Evolutionary conservation across 495 filamentous ascomycete genomes (phyloP).

Genomic region (Aspergillus taichungensis): DNA sequence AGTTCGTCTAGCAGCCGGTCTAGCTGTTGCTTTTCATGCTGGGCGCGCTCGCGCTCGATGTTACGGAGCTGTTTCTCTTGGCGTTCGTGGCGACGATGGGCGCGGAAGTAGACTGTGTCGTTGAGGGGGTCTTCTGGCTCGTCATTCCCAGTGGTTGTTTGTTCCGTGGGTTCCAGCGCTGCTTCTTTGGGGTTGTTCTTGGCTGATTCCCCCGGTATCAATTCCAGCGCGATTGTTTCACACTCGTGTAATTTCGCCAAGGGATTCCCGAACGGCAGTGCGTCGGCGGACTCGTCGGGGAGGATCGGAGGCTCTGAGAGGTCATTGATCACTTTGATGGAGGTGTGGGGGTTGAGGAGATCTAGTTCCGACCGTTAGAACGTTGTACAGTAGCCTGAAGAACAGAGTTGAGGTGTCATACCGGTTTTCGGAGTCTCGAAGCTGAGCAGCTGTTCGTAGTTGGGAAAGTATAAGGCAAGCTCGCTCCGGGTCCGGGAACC

Average conservation of each 20-base stretch:
- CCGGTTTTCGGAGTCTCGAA: slow-evolving; percentile 68
- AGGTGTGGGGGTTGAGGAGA: slow-evolving; percentile 36
- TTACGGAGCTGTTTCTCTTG: slow-evolving; percentile 89
- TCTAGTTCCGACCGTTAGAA: slow-evolving; percentile 17
- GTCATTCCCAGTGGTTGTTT: slow-evolving; percentile 25
- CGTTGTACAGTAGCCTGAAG: background rate
- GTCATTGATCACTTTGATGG: slow-evolving; percentile 37
- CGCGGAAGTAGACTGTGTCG: slow-evolving; percentile 56
- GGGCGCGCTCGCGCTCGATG: slow-evolving; percentile 81
- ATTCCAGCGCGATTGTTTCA: slow-evolving; percentile 21
- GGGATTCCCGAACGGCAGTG: slow-evolving; percentile 32
- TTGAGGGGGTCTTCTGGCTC: slow-evolving; percentile 59
- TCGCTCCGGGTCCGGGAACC: slow-evolving; percentile 71
- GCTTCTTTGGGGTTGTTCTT: slow-evolving; percentile 53
- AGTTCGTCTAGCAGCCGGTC: slow-evolving; percentile 80
- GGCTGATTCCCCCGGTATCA: slow-evolving; percentile 1
- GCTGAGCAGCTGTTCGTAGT: slow-evolving; percentile 84
- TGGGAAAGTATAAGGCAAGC: slow-evolving; percentile 75
- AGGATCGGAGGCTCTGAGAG: slow-evolving; percentile 22
- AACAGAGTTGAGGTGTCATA: slow-evolving; percentile 28
- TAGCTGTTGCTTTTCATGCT: slow-evolving; percentile 85
- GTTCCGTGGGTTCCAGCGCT: slow-evolving; percentile 6
- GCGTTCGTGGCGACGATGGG: slow-evolving; percentile 73
- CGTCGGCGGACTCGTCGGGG: slow-evolving; percentile 8
- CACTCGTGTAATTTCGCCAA: slow-evolving; percentile 30